Conservation (phyloP, 345 rosid species). For the Citrus trifoliata region DNA sequence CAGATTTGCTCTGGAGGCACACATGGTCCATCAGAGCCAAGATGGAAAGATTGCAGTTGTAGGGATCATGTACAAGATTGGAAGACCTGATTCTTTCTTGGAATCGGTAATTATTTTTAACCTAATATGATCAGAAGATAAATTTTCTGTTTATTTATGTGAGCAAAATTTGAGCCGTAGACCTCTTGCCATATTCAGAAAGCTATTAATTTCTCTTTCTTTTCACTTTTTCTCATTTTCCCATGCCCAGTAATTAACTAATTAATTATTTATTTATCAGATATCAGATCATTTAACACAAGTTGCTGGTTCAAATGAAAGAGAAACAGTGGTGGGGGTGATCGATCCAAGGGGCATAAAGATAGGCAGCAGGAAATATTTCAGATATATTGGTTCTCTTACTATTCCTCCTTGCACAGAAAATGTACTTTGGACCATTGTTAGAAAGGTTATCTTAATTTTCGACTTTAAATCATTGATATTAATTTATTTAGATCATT, state of each 20-base stretch:
- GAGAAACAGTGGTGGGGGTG: conserved; percentile 36
- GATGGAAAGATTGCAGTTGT: conserved; percentile 66
- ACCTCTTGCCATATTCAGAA: too few species aligned
- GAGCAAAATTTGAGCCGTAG: too few species aligned
- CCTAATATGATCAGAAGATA: too few species aligned
- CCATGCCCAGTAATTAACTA: neutral
- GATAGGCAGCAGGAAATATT: conserved; percentile 60
- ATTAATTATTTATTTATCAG: conserved; percentile 22
- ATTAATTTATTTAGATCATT: neutral
- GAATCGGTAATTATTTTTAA: conserved; percentile 32
- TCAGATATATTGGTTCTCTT: conserved; percentile 82
- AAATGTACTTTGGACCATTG: conserved; percentile 68
- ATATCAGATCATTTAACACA: conserved; percentile 32
- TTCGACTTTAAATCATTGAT: neutral
- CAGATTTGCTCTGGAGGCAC: conserved; percentile 66
- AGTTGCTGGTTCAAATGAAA: conserved; percentile 25
- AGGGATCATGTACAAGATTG: conserved; percentile 63
- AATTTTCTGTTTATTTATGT: too few species aligned
- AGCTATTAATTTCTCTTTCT: neutral
- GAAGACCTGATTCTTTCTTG: conserved; percentile 68
- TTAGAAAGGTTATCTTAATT: conserved; percentile 41
- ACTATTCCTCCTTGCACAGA: conserved; percentile 84
- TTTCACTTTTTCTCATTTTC: neutral
- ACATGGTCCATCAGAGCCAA: conserved; percentile 68
- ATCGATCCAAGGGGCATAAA: conserved; percentile 51